These are phyloP conservation scores for Ophiosphaerella korrae DNA, from an alignment of 2,329 filamentous ascomycete species.

Conservation along the genomic window DNA sequence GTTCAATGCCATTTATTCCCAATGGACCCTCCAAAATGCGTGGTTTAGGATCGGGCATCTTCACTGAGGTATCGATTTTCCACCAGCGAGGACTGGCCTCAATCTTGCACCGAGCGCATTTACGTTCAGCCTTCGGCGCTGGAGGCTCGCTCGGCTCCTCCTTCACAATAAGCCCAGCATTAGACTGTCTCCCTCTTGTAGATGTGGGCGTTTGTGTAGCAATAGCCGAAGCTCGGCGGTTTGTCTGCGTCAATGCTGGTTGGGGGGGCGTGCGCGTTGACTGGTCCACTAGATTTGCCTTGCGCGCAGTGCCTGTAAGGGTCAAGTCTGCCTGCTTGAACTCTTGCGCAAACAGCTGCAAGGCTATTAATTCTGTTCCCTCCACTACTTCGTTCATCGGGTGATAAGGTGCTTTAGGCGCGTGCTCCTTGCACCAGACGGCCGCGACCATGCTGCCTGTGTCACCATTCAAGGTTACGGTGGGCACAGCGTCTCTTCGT, in stretches of 20 bases:
- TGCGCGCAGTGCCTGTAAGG: conserved; percentile 88
- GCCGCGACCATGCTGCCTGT: conserved; percentile 81
- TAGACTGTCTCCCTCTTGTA: conserved; percentile 40
- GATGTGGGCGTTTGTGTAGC: conserved; percentile 41
- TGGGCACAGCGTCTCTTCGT: conserved; percentile 77
- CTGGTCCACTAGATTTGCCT: conserved; percentile 77
- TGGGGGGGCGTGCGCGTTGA: conserved; percentile 59
- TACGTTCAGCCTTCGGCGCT: conserved; percentile 38
- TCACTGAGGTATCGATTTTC: conserved; percentile 34
- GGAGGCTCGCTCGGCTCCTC: conserved; percentile 44
- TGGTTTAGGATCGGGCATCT: conserved; percentile 9
- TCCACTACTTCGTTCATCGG: conserved; percentile 77
- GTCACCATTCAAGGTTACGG: conserved; percentile 80
- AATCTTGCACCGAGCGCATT: conserved; percentile 56
- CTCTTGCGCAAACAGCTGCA: conserved; percentile 84
- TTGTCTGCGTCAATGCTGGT: conserved; percentile 28
- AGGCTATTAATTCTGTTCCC: conserved; percentile 72
- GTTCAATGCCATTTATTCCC: conserved; percentile 25
- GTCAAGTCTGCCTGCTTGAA: conserved; percentile 95
- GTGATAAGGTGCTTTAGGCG: conserved; percentile 72
- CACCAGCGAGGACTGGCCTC: conserved; percentile 72
- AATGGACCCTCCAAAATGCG: conserved; percentile 28
- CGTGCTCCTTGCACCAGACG: conserved; percentile 91
- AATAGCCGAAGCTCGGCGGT: conserved; percentile 50
- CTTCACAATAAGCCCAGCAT: conserved; percentile 43